Conservation (phyloP, 2,329 filamentous ascomycete genomes). For the Podosphaera xanthii region DNA sequence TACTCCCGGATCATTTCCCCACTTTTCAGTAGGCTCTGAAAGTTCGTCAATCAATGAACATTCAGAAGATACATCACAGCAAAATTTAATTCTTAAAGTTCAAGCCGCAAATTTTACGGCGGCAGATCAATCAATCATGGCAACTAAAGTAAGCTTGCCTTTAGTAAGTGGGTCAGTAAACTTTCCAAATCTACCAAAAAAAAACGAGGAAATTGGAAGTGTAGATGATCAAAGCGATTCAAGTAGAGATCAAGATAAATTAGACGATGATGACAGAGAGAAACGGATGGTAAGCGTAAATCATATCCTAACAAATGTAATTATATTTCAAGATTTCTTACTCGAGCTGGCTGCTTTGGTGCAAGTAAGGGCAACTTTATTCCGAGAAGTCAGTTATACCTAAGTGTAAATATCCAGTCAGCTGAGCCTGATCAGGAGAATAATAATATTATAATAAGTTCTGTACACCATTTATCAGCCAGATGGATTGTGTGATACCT, state of each 20-base stretch:
- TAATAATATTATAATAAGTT: conserved; percentile 1
- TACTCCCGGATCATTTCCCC: conserved; percentile 9
- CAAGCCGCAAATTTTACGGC: conserved; percentile 39
- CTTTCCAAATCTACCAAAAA: conserved; percentile 19
- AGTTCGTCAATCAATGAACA: background rate
- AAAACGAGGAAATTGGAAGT: background rate
- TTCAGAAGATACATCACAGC: background rate
- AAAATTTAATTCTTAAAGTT: conserved; percentile 15
- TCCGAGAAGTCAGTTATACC: conserved; percentile 49
- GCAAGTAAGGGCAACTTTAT: conserved; percentile 51
- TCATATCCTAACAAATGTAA: conserved; percentile 57
- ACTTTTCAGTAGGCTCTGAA: conserved; percentile 7
- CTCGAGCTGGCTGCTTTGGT: conserved; percentile 54
- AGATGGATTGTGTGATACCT: background rate
- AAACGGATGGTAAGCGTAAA: conserved; percentile 36
- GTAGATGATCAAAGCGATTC: no score
- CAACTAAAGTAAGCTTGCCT: conserved; percentile 25
- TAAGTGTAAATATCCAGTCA: conserved; percentile 7
- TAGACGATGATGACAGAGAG: conserved; percentile 8
- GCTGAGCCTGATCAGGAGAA: background rate
- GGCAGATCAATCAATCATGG: conserved; percentile 37
- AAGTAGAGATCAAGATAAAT: conserved; percentile 15
- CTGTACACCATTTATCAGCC: no score
- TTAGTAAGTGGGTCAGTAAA: conserved; percentile 19
- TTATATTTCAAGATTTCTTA: conserved; percentile 60